A percentile compares a stretch with the other conserved stretches of the same genome.
These are phyloP conservation scores for Cutaneotrichosporon arboriforme DNA, from an alignment of 1,284 basidiomycete genomes.

Conservation along the genomic window DNA sequence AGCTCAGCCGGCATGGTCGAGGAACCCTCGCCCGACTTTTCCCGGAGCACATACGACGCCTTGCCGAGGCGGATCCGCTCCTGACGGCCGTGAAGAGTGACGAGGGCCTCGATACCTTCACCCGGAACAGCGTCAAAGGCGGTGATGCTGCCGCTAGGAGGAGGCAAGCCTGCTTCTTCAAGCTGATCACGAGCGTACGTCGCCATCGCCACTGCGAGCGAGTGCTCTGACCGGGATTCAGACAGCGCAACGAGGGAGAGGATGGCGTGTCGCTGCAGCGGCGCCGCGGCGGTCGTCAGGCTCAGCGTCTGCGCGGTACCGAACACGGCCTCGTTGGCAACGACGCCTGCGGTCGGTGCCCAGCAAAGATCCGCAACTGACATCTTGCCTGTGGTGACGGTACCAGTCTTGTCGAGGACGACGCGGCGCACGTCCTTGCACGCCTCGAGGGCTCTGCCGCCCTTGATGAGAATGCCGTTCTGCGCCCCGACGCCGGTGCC, in stretches of 20 bases:
- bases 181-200: constrained; percentile 68
- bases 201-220: constrained; percentile 86
- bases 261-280: constrained; percentile 56
- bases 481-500: constrained; percentile 95
- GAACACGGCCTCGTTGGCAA: constrained; percentile 13
- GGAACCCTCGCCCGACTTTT: constrained; percentile 30
- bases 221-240: constrained; percentile 91
- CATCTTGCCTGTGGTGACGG: constrained; percentile 82
- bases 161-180: constrained; percentile 49
- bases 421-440: constrained; percentile 75
- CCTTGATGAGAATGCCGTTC: constrained; percentile 98
- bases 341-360: constrained; percentile 51
- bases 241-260: constrained; percentile 76
- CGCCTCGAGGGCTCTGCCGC: constrained; percentile 87
- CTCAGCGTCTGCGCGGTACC: constrained; percentile 39
- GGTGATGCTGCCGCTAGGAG: constrained; percentile 50
- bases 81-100: constrained; percentile 51
- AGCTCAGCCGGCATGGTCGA: constrained; percentile 55
- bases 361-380: constrained; percentile 69
- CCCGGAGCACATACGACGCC: constrained; percentile 56
- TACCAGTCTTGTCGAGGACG: constrained; percentile 96
- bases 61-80: constrained; percentile 65
- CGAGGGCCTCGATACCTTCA: constrained; percentile 71
- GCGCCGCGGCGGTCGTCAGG: constrained; percentile 39
- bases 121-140: constrained; percentile 83